Conservation (phyloP, 345 rosid genomes). For the Rhizophora apiculata region DNA sequence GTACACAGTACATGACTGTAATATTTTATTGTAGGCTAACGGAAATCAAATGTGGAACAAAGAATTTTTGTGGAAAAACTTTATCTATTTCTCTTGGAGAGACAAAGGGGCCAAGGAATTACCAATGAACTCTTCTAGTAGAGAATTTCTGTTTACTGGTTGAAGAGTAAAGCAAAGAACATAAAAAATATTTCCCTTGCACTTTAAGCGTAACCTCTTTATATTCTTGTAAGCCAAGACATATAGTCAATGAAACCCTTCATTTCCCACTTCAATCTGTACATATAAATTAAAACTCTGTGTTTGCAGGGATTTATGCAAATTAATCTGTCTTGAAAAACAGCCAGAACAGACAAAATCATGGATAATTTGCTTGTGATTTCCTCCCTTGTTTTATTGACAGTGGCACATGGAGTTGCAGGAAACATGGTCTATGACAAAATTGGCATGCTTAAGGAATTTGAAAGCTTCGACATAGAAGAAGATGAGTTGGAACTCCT, state of each 20-base stretch:
- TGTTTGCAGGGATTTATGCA: constrained; percentile 40
- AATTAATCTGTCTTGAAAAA: constrained; percentile 38
- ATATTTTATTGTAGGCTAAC: constrained; percentile 8
- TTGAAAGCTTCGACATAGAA: constrained; percentile 49
- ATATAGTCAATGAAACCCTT: constrained; percentile 41
- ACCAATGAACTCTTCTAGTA: constrained; percentile 41
- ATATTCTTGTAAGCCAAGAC: constrained; percentile 96
- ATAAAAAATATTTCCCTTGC: constrained; percentile 57
- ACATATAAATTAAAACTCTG: constrained; percentile 45
- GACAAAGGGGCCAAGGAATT: constrained; percentile 18
- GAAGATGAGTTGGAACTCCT: constrained; percentile 46
- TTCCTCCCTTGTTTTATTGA: constrained; percentile 49
- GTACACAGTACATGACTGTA: constrained; percentile 11
- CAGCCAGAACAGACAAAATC: constrained; percentile 19
- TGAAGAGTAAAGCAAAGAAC: constrained; percentile 90
- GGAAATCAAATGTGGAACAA: constrained; percentile 4
- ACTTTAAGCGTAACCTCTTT: constrained; percentile 78
- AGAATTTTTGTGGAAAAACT: constrained; percentile 8
- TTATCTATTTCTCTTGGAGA: constrained; percentile 16
- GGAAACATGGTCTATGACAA: constrained; percentile 35
- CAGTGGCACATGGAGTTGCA: constrained; percentile 47
- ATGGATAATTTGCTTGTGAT: constrained; percentile 54
- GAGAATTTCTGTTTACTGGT: constrained; percentile 37
- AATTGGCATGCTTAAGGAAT: constrained; percentile 48
- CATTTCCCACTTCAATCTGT: constrained; percentile 45